Evolutionary conservation across 2,329 filamentous ascomycete genomes (phyloP).

Genomic region (Colletotrichum eremochloae): DNA sequence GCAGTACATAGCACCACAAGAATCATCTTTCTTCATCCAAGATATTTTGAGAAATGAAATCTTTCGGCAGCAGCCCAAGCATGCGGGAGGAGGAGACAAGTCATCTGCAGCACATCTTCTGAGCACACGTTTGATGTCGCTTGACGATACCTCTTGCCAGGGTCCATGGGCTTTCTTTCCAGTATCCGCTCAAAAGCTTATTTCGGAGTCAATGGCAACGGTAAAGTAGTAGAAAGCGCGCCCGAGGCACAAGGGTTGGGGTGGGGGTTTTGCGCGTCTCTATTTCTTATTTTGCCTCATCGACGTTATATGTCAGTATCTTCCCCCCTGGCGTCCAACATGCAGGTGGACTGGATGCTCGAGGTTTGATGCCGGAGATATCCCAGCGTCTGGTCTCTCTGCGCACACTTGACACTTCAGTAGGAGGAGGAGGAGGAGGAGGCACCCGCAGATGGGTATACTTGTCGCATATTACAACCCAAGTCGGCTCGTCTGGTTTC

Average conservation of each 20-base stretch:
- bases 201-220: neutral
- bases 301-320: neutral
- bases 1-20: no score
- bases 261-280: neutral
- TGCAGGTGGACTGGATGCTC: neutral
- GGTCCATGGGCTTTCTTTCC: neutral
- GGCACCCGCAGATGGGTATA: no score
- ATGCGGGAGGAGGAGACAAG: neutral
- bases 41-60: neutral
- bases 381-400: neutral
- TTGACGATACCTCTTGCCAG: neutral
- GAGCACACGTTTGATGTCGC: neutral
- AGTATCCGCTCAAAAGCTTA: neutral
- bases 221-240: neutral
- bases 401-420: neutral
- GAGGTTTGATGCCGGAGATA: neutral
- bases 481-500: neutral
- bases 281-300: neutral
- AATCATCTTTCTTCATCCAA: neutral
- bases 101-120: neutral
- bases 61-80: neutral
- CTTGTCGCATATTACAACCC: neutral
- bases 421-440: neutral
- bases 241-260: neutral
- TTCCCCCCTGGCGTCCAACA: no score